Evolutionary conservation across 129 eudicot species (phyloP).

Genomic region (Flaveria linearis): DNA sequence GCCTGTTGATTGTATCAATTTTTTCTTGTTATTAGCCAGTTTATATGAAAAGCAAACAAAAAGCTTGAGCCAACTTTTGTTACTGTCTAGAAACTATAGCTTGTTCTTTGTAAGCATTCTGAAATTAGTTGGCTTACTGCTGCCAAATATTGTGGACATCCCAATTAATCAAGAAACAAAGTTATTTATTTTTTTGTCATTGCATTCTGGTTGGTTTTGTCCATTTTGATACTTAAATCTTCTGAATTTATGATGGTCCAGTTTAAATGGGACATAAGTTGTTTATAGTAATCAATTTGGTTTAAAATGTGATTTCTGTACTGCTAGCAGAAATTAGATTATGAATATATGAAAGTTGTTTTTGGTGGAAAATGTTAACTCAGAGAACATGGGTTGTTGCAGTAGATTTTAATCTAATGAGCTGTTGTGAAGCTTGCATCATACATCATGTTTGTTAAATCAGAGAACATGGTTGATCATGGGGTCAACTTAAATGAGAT

Average conservation of each 20-base stretch:
- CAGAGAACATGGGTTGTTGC: not conserved
- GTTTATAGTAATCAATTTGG: not conserved
- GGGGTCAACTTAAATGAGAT: slow-evolving; percentile 17
- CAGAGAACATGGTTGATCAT: slow-evolving; percentile 29
- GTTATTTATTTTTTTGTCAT: too few relatives aligned
- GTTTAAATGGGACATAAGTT: not conserved
- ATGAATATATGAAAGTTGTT: not conserved
- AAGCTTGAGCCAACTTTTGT: slow-evolving; percentile 37
- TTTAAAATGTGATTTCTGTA: not conserved
- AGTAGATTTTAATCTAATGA: not conserved
- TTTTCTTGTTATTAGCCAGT: slow-evolving; percentile 38
- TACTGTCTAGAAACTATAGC: slow-evolving; percentile 23
- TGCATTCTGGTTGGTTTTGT: not conserved
- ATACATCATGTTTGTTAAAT: slow-evolving; percentile 26
- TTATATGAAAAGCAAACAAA: slow-evolving; percentile 36
- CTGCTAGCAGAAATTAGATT: not conserved
- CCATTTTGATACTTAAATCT: not conserved
- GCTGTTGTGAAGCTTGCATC: slow-evolving; percentile 15
- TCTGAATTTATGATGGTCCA: not conserved
- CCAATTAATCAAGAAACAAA: not conserved
- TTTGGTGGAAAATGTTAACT: not conserved
- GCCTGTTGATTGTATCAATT: slow-evolving; percentile 37
- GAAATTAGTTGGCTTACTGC: slow-evolving; percentile 24
- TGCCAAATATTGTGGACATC: not conserved
- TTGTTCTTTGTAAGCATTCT: slow-evolving; percentile 26